Percentiles rank a stretch among this genome's conserved stretches.
Conservation (phyloP, 768 basidiomycete species). For the Rhodotorula paludigena region DNA sequence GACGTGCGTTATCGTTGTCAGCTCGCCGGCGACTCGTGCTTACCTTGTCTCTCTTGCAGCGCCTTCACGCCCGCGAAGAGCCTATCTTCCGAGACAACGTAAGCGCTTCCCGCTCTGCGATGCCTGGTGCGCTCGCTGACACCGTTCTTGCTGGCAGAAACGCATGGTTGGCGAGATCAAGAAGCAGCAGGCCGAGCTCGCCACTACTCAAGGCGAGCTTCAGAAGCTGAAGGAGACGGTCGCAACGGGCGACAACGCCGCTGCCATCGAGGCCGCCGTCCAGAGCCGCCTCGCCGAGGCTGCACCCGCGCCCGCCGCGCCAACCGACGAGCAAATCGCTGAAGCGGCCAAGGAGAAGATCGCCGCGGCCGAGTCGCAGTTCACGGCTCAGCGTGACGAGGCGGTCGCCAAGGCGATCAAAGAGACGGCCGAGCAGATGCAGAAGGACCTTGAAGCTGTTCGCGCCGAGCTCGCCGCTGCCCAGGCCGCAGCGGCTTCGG, state of each 20-base stretch:
- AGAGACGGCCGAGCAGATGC: slow-evolving; percentile 40
- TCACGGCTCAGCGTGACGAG: slow-evolving; percentile 35
- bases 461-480: slow-evolving; percentile 24
- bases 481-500: background rate
- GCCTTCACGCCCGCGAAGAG: slow-evolving; percentile 22
- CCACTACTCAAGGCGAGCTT: slow-evolving; percentile 15
- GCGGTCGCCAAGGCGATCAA: slow-evolving; percentile 37
- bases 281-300: slow-evolving; percentile 31
- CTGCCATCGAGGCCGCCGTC: slow-evolving; percentile 33
- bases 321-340: slow-evolving; percentile 33
- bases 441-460: slow-evolving; percentile 17
- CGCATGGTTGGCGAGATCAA: slow-evolving; percentile 26
- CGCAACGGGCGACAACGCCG: slow-evolving; percentile 25
- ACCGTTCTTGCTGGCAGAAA: slow-evolving; percentile 4
- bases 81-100: slow-evolving; percentile 36
- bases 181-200: slow-evolving; percentile 18
- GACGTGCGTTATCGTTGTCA: background rate
- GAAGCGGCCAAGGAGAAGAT: slow-evolving; percentile 35
- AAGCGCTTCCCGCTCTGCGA: background rate
- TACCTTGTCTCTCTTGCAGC: background rate
- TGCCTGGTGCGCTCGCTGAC: background rate
- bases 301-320: slow-evolving; percentile 34
- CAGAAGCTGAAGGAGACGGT: slow-evolving; percentile 23
- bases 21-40: background rate
- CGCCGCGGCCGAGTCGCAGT: slow-evolving; percentile 21